Conservation (phyloP, 1,139 yeast species). For the Hanseniaspora uvarum region DNA sequence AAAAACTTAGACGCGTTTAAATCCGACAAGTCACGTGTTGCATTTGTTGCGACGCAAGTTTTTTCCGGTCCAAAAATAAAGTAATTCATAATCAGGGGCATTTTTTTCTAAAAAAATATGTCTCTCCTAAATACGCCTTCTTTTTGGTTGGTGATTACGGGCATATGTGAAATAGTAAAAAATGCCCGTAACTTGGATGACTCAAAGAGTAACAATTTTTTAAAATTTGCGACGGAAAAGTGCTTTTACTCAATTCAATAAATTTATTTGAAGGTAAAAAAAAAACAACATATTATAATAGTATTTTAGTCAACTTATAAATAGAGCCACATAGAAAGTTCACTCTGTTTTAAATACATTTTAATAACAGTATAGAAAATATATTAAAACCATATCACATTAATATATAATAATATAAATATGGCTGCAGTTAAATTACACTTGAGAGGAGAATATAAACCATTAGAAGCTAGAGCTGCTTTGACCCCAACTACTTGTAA, state of each 20-base stretch:
- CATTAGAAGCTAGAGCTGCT: conserved; percentile 94
- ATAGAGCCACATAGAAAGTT: neutral
- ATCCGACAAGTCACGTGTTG: neutral
- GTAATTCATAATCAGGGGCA: neutral
- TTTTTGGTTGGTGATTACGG: neutral
- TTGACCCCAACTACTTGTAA: conserved; percentile 86
- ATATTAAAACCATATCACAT: neutral
- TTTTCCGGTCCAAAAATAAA: neutral
- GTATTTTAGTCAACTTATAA: neutral
- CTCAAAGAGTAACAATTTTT: conserved; percentile 1
- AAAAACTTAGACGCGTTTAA: neutral
- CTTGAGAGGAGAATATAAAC: conserved; percentile 93
- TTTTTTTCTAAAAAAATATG: neutral
- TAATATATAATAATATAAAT: neutral
- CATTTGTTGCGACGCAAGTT: neutral
- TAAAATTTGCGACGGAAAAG: conserved; percentile 1
- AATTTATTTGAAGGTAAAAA: neutral
- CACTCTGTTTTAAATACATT: neutral
- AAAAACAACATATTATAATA: neutral
- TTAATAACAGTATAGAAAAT: neutral
- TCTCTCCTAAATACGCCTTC: neutral
- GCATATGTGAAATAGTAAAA: neutral
- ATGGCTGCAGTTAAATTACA: conserved; percentile 45
- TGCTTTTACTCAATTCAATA: neutral
- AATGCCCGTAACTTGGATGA: neutral